Conservation (phyloP, 2,329 filamentous ascomycete genomes). For the Botrytis galanthina region DNA sequence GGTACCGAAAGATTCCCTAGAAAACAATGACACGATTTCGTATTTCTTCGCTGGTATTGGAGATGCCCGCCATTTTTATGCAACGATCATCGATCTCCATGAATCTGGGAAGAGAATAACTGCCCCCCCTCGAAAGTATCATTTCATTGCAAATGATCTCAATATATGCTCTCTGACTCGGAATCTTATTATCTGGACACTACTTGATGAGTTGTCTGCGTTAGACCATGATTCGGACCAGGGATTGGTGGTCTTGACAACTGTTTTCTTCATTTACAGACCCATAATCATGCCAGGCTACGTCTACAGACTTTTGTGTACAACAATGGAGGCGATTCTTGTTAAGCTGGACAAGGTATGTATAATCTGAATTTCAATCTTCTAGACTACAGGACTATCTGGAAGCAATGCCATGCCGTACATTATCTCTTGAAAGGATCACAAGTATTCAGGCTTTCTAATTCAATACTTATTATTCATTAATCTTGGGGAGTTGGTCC, state of each 20-base stretch:
- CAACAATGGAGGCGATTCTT: too few species aligned
- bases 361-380: too few species aligned
- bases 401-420: too few species aligned
- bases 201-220: slow-evolving; percentile 17
- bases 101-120: slow-evolving; percentile 4
- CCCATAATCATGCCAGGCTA: too few species aligned
- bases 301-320: too few species aligned
- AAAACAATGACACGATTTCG: neutral
- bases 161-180: slow-evolving; percentile 21
- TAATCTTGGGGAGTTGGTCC: too few species aligned
- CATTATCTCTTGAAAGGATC: too few species aligned
- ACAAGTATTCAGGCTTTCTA: too few species aligned
- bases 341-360: too few species aligned
- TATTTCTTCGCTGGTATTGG: slow-evolving; percentile 24
- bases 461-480: too few species aligned
- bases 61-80: slow-evolving; percentile 21
- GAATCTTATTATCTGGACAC: slow-evolving; percentile 22
- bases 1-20: too few species aligned
- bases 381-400: too few species aligned
- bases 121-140: slow-evolving; percentile 14
- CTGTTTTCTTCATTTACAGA: slow-evolving; percentile 6
- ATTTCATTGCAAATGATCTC: slow-evolving; percentile 24
- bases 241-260: neutral
- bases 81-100: slow-evolving; percentile 19
- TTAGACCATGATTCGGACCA: slow-evolving; percentile 5